Evolutionary conservation across 306 rosid genomes (phyloP).

Genomic region (Cucurbita moschata): DNA sequence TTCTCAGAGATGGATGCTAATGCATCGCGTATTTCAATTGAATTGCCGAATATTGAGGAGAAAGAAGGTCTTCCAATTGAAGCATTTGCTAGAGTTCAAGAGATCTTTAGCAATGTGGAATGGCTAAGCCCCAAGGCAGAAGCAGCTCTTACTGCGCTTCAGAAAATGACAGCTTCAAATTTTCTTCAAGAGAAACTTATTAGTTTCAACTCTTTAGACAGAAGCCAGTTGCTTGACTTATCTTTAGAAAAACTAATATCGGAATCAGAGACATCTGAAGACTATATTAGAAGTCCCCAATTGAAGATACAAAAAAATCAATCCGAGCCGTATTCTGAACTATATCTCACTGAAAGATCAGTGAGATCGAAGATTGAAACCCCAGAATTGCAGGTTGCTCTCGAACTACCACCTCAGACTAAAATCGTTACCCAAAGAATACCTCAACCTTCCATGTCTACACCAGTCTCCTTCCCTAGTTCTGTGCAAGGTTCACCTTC

Average conservation of each 20-base stretch:
- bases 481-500: slow-evolving; percentile 52
- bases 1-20: slow-evolving; percentile 86
- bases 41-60: slow-evolving; percentile 58
- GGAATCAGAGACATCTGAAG: slow-evolving; percentile 22
- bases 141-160: slow-evolving; percentile 43
- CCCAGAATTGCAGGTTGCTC: slow-evolving; percentile 34
- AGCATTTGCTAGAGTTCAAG: slow-evolving; percentile 85
- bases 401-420: slow-evolving; percentile 39
- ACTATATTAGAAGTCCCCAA: slow-evolving; percentile 12
- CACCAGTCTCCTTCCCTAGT: slow-evolving; percentile 37
- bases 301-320: slow-evolving; percentile 13
- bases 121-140: slow-evolving; percentile 74
- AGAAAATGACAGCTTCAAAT: slow-evolving; percentile 43
- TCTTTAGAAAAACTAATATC: slow-evolving; percentile 16
- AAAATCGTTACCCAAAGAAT: slow-evolving; percentile 62
- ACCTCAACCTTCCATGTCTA: slow-evolving; percentile 34
- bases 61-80: slow-evolving; percentile 89
- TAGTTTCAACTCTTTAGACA: slow-evolving; percentile 20
- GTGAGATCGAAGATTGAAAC: slow-evolving; percentile 21
- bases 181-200: slow-evolving; percentile 30
- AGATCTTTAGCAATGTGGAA: slow-evolving; percentile 70
- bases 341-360: slow-evolving; percentile 7
- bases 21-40: slow-evolving; percentile 45
- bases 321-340: slow-evolving; percentile 14
- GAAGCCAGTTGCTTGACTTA: slow-evolving; percentile 26